Percentiles rank a stretch among this genome's conserved stretches.
These are phyloP conservation scores for Prunus salicina DNA, from an alignment of 306 rosid genomes.

Conservation along the genomic window DNA sequence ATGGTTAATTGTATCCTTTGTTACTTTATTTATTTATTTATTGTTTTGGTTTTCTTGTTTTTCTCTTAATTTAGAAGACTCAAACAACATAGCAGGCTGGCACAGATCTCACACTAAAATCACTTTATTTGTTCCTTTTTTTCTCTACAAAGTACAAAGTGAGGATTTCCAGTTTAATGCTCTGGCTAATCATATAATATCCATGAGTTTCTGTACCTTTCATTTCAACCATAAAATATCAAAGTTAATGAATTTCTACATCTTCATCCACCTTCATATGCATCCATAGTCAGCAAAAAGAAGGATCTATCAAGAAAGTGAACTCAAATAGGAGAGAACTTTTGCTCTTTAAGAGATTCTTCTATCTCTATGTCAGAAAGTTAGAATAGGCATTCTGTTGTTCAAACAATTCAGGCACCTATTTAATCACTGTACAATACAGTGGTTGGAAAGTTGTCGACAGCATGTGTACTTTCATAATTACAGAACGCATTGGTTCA, in stretches of 20 bases:
- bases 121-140: not conserved
- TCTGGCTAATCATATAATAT: not conserved
- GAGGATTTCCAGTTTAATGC: not conserved
- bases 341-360: conserved; percentile 34
- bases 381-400: conserved; percentile 10
- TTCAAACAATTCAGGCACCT: conserved; percentile 19
- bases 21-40: not conserved
- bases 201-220: conserved; percentile 5
- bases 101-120: not conserved
- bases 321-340: conserved; percentile 24
- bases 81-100: not conserved
- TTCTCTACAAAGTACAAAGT: not conserved
- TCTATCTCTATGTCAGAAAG: conserved; percentile 38
- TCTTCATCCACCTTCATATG: conserved; percentile 12
- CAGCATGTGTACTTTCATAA: conserved; percentile 22
- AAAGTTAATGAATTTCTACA: conserved; percentile 20
- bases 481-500: conserved; percentile 36
- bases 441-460: conserved; percentile 24
- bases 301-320: conserved; percentile 24
- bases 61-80: not conserved
- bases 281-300: conserved; percentile 22
- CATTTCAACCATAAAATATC: conserved; percentile 14
- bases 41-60: not conserved
- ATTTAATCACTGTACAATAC: conserved; percentile 16
- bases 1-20: not conserved